Percentiles rank a stretch among this genome's conserved stretches.
Evolutionary conservation across 1,139 yeast genomes (phyloP).

Genomic region (Geotrichum bryndzae): DNA sequence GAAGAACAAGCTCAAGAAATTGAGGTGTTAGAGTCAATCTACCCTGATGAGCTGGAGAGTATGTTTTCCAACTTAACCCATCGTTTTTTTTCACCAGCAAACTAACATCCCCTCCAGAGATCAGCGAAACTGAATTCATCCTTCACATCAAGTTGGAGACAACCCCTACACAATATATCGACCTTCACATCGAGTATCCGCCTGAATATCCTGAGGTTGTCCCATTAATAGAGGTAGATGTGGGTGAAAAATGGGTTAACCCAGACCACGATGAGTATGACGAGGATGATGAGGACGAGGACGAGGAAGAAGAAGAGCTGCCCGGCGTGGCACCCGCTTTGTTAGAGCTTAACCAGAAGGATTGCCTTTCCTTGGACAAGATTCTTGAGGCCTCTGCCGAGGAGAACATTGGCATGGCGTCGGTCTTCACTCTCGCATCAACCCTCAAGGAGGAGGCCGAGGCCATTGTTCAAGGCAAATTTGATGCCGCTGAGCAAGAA

Average conservation of each 20-base stretch:
- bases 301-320: constrained; percentile 16
- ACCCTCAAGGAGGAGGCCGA: constrained; percentile 78
- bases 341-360: constrained; percentile 26
- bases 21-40: constrained; percentile 75
- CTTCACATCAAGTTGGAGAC: constrained; percentile 51
- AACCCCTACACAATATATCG: constrained; percentile 44
- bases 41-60: constrained; percentile 74
- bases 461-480: constrained; percentile 49
- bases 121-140: constrained; percentile 32
- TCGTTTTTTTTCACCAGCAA: constrained; percentile 15
- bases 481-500: constrained; percentile 49
- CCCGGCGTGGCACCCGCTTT: constrained; percentile 16
- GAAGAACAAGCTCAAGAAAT: constrained; percentile 78
- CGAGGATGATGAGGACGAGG: constrained; percentile 39
- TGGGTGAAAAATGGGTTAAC: constrained; percentile 34
- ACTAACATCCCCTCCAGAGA: constrained; percentile 16
- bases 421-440: constrained; percentile 72
- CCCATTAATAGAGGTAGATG: constrained; percentile 48
- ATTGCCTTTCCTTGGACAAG: constrained; percentile 42
- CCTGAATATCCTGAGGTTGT: constrained; percentile 63
- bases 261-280: constrained; percentile 37
- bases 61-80: constrained; percentile 25
- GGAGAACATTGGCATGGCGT: constrained; percentile 77
- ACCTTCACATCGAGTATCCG: constrained; percentile 60
- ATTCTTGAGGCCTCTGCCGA: constrained; percentile 49